A percentile compares a stretch with the other conserved stretches of the same genome.
Evolutionary conservation across 495 filamentous ascomycete species (phyloP).

Genomic region (Neurospora hispaniola): DNA sequence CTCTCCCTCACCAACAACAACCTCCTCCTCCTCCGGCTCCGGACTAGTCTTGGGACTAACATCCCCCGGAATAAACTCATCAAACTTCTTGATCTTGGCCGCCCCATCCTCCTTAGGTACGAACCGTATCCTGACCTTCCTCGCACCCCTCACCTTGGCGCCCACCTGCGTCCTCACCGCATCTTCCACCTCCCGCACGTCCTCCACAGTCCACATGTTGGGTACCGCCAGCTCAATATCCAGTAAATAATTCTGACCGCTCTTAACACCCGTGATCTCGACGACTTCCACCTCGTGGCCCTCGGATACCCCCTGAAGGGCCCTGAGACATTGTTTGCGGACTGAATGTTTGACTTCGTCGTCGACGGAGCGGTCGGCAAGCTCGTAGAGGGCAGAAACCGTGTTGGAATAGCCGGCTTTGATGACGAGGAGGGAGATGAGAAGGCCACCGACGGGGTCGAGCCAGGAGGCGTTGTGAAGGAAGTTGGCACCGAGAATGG

Average conservation of each 20-base stretch:
- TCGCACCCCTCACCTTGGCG: slow-evolving; percentile 66
- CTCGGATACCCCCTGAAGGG: slow-evolving; percentile 37
- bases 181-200: slow-evolving; percentile 59
- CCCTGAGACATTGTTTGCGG: slow-evolving; percentile 49
- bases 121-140: slow-evolving; percentile 72
- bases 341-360: slow-evolving; percentile 65
- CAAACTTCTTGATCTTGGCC: slow-evolving; percentile 49
- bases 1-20: slow-evolving; percentile 3
- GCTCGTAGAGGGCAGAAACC: slow-evolving; percentile 64
- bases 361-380: slow-evolving; percentile 83
- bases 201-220: slow-evolving; percentile 55
- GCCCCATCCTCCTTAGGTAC: slow-evolving; percentile 47
- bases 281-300: slow-evolving; percentile 46
- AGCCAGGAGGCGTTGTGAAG: slow-evolving; percentile 77
- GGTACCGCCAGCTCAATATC: slow-evolving; percentile 79
- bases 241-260: slow-evolving; percentile 87
- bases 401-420: slow-evolving; percentile 86
- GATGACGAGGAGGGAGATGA: slow-evolving; percentile 88
- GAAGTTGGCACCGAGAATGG: slow-evolving; percentile 82
- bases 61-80: slow-evolving; percentile 69
- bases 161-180: slow-evolving; percentile 58
- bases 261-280: slow-evolving; percentile 79
- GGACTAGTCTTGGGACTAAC: slow-evolving; percentile 51
- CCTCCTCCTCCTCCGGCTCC: slow-evolving; percentile 50
- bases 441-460: slow-evolving; percentile 85